phyloP scores from a whole-genome alignment of 495 filamentous ascomycete species.

The Trichodelitschia bisporula region DNA sequence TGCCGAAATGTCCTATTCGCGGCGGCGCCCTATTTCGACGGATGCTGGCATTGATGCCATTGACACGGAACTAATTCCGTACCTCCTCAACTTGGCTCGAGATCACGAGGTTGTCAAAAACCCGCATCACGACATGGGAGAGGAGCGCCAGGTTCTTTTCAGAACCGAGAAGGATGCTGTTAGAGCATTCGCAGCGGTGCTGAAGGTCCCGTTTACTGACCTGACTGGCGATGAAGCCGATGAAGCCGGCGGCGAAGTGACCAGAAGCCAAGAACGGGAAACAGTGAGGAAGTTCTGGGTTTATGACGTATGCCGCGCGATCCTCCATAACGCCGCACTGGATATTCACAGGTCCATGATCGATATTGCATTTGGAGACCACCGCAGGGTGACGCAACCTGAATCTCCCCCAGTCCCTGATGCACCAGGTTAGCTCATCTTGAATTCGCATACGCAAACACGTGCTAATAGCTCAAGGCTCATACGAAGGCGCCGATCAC shows the following conservation, averaged over 20 bases:
- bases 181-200: conserved; percentile 25
- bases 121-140: too few relatives aligned
- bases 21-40: conserved; percentile 26
- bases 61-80: conserved; percentile 31
- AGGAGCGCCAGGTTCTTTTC: conserved; percentile 26
- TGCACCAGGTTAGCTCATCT: too few relatives aligned
- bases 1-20: conserved; percentile 13
- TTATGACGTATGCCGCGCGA: conserved; percentile 31
- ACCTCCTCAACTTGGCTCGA: conserved; percentile 25
- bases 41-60: conserved; percentile 26
- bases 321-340: conserved; percentile 40
- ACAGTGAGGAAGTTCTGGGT: conserved; percentile 32
- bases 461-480: too few relatives aligned
- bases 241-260: conserved; percentile 1
- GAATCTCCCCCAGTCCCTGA: too few relatives aligned
- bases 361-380: too few relatives aligned
- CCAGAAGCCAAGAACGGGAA: conserved; percentile 11
- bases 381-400: too few relatives aligned
- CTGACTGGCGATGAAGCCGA: conserved; percentile 20
- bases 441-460: too few relatives aligned
- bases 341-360: conserved; percentile 1
- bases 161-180: conserved; percentile 30
- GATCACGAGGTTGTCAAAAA: too few relatives aligned
- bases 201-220: conserved; percentile 27
- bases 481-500: conserved; percentile 10